A percentile compares a stretch with the other conserved stretches of the same genome.
Conservation (phyloP, 2,329 filamentous ascomycete species). For the Pezicula carpinea region DNA sequence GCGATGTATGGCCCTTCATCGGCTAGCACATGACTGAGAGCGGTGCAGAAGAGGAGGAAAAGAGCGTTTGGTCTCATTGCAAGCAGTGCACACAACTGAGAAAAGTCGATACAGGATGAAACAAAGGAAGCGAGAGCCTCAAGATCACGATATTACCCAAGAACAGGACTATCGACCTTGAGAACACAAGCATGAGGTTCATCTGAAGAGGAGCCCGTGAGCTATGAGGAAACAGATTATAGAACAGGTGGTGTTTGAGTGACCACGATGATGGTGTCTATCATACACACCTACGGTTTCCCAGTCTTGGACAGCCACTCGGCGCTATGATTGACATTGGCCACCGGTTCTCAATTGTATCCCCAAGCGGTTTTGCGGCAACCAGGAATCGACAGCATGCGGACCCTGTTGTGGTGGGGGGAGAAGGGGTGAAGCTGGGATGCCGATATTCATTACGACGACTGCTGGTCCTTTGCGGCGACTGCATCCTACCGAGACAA, state of each 20-base stretch:
- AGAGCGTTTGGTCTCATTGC: background rate
- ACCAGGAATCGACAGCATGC: too few species aligned
- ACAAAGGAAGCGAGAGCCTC: background rate
- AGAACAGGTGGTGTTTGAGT: background rate
- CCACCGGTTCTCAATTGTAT: too few species aligned
- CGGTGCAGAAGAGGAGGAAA: background rate
- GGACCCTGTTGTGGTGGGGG: too few species aligned
- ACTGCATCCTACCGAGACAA: too few species aligned
- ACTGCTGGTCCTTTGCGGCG: too few species aligned
- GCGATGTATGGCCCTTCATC: conserved; percentile 1
- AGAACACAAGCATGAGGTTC: background rate
- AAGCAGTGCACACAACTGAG: background rate
- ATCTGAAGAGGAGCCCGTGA: background rate
- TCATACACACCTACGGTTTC: background rate
- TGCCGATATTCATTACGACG: too few species aligned
- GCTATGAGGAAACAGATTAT: background rate
- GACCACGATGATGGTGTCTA: background rate
- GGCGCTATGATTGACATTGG: too few species aligned
- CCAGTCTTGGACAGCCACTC: too few species aligned
- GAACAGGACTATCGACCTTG: background rate
- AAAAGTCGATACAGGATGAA: background rate
- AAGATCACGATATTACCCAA: background rate
- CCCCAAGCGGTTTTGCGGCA: too few species aligned
- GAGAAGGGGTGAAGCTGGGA: too few species aligned
- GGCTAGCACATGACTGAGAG: background rate